Conservation (phyloP, 2,329 filamentous ascomycete species). For the Xylariaceae sp. region DNA sequence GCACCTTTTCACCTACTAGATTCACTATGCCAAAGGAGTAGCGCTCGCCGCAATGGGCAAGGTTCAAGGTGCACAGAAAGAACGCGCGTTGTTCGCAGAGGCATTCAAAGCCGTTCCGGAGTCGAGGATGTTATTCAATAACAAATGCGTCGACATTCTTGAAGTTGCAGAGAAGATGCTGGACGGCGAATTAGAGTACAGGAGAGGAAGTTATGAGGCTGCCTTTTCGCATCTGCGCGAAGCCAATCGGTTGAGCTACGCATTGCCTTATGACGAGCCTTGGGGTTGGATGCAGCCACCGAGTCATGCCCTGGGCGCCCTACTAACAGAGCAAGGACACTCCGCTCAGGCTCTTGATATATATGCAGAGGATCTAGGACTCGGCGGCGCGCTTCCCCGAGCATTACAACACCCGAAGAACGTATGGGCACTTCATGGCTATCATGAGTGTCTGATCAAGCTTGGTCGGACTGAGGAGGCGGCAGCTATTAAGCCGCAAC, state of each 20-base stretch:
- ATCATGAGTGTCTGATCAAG: constrained; percentile 64
- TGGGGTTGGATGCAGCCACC: constrained; percentile 80
- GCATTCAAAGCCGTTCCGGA: constrained; percentile 52
- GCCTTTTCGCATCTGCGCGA: constrained; percentile 60
- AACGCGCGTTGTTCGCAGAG: constrained; percentile 50
- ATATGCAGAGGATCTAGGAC: constrained; percentile 61
- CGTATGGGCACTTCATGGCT: constrained; percentile 72
- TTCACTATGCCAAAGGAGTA: constrained; percentile 66
- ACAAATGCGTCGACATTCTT: constrained; percentile 62
- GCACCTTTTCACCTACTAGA: no score
- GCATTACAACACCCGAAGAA: constrained; percentile 68
- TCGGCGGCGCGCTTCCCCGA: constrained; percentile 59
- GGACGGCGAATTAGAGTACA: constrained; percentile 71
- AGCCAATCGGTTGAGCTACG: constrained; percentile 60
- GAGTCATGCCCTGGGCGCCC: constrained; percentile 67
- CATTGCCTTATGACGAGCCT: constrained; percentile 68
- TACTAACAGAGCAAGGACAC: constrained; percentile 65
- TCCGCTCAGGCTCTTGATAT: constrained; percentile 53
- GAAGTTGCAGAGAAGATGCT: constrained; percentile 65
- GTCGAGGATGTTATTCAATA: constrained; percentile 67
- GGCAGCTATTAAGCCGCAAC: constrained; percentile 21
- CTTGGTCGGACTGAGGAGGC: constrained; percentile 48
- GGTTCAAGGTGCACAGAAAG: constrained; percentile 51
- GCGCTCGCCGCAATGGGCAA: constrained; percentile 60
- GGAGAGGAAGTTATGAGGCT: constrained; percentile 52